A percentile compares a stretch with the other conserved stretches of the same genome.
Conservation (phyloP, 345 rosid species). For the Pseudoturritis turrita region DNA sequence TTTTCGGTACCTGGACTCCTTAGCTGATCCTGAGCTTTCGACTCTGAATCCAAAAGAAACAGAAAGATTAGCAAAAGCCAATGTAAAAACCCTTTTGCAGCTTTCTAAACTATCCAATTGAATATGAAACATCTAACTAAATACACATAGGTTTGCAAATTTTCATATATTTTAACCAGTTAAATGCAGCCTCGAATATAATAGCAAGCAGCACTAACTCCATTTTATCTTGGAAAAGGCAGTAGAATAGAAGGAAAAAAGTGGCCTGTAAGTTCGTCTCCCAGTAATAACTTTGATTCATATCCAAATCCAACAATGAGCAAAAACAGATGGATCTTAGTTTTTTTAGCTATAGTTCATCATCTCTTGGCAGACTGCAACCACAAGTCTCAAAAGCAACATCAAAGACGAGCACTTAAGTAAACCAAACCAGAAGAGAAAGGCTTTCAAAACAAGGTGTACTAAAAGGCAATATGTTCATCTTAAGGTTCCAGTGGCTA, state of each 20-base stretch:
- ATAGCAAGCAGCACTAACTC: background rate
- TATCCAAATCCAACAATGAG: background rate
- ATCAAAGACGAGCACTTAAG: background rate
- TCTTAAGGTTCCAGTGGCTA: background rate
- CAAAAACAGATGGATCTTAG: background rate
- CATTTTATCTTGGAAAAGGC: background rate
- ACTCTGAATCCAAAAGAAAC: constrained; percentile 42
- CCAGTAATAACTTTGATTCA: background rate
- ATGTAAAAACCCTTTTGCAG: background rate
- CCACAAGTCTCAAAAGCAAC: constrained; percentile 1
- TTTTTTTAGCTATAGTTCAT: background rate
- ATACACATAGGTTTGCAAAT: background rate
- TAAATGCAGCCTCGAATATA: background rate
- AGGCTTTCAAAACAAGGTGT: background rate
- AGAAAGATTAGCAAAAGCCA: constrained; percentile 7
- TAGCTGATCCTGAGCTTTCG: constrained; percentile 40
- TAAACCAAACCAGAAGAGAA: background rate
- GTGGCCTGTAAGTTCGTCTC: background rate
- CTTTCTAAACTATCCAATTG: background rate
- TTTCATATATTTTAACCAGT: background rate
- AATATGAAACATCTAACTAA: background rate
- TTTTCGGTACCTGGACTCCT: constrained; percentile 52
- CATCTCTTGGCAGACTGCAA: background rate
- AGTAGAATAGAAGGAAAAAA: background rate
- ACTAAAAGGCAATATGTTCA: background rate